Evolutionary conservation across 2,329 filamentous ascomycete genomes (phyloP), one percentile per base, ranked within the genome.

Genomic region (Aspergillus aculeatinus): DNA sequence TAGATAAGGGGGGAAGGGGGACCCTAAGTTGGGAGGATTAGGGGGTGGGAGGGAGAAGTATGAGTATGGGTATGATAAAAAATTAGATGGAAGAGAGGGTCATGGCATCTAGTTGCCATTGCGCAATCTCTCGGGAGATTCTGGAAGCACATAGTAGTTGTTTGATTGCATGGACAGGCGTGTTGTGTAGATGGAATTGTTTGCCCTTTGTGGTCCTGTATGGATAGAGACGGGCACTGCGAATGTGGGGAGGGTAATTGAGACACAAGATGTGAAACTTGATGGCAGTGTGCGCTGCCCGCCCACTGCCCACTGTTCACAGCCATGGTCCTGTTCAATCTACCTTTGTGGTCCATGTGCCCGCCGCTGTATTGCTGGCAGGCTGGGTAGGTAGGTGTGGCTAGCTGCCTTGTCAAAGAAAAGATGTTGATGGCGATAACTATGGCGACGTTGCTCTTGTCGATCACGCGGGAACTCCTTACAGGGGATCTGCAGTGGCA

Each of bases 391-490:
- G 11, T 35, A 14, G 33, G 11, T 35, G 27, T 29, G 27, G 27
- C 27, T 35, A 16, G 33, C 33, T 35, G 33, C 16, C 33, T 29
- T 29, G 27, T 44, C 47, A 48, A 35, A 25, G 62, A 60, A 60
- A 35, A 57, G 42, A 50, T 57, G 55, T 51, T 61, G 51, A 62
- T 44, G 39, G 39, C 16, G 39, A 44, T 19, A 19, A 44, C 7
- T 53, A 59, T 50, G 53, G 63, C 58, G 51, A 64, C 59, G 60
- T 64, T 62, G 53, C 51, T 52, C 39, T 29, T 63, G 65, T 65
- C 64, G 64, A 67, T 67, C 65, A 65, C 64, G 65, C 65, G 64
- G 65, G 64, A 66, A 63, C 61, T 66, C 64, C 65, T 67, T 67
- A 65, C 64, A 62, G 62, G 53, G 33, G 65, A 67, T 67, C 65